Evolutionary conservation across 2,329 filamentous ascomycete species (phyloP), one percentile per base, ranked within the genome.

Genomic region (Chaetothyriales sp.): DNA sequence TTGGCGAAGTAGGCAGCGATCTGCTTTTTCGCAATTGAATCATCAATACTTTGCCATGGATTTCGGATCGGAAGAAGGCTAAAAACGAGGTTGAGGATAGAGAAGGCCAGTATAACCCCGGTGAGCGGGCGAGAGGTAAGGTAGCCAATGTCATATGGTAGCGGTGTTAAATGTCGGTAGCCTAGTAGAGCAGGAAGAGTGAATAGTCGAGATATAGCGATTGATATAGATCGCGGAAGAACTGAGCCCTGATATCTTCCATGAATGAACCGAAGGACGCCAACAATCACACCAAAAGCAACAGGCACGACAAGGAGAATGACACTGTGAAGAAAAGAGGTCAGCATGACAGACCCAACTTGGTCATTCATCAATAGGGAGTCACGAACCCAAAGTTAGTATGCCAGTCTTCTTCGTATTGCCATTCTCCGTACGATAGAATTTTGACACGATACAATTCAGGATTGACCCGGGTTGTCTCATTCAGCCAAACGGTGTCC

Each of bases 21-120:
- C 15, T 52, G 49, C 18, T 48, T 32, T 18, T 44, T 36, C 3
- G 22, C 22, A 25, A 25, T 26, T 42, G 22, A 36, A 44, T 47
- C 4, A 46, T 26, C 22, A 46, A 58, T 25, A 25, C 22, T 6
- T 3, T 25, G 22, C 55, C 53, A 55, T 9, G 58, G 54, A 46
- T 62, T 63, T 1, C 62, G 63, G 49, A 60, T 64, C 3, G 49
- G 52, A 7, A 62, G 54, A 1, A 56, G 54, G 43, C 55, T 61
- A n/a, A 65, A 54, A 20, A 65, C 49, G 44, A 65, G 50, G 47
- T 65, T 66, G 49, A 65, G 54, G 26, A 59, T 47, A 26, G 63
- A 48, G 36, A 63, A 59, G 26, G 60, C 53, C n/a, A 55, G 43
- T 25, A 66, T 58, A 51, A 63, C 62, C 18, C 61, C n/a, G 1